Base-by-base conservation (phyloP, 1,139 yeast species). In the Taphrina populina region DNA sequence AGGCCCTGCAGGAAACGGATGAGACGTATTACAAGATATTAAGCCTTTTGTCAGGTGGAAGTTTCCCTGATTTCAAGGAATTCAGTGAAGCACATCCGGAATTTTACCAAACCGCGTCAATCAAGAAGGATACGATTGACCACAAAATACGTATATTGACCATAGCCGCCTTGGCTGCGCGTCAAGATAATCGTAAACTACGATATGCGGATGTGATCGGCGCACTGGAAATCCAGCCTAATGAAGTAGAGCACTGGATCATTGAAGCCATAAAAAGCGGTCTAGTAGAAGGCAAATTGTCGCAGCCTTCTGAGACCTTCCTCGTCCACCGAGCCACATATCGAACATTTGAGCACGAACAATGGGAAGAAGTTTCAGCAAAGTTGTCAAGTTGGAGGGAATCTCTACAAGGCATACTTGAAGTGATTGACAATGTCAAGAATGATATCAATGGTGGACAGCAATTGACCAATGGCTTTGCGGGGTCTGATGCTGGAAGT, bases 241-340 rank as follows among this genome's bases (percentile, higher is more conserved):
- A 55, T 29, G 70, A 69, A 43, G 73, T 74, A 32, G 77, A 74
- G 63, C 46, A 66, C 32, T 70, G 74, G 69, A 66, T 73, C 36
- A 72, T 74, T 58, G 76, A 73, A 47, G 70, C 73, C 21, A 71
- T 73, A 58, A 69, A 74, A 56, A 73, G 74, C 3, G 74, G 74
- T 3, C 69, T 74, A 27, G 64, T 74, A 26, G 71, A 71, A 62
- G 77, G 77, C 58, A 70, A 76, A 56, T 67, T 74, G 64, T 68
- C 72, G 57, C 77, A 74, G 64, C 65, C 71, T 41, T 65, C 66
- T 41, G 64, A 67, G 59, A 63, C 63, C 51, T 70, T 74, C 60
- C 65, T 66, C 56, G 66, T 74, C 26, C 76, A 73, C 64, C 64
- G 72, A 32, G 71, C 71, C 29, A 61, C 68, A 29, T 64, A 71